Evolutionary conservation across 495 filamentous ascomycete species (phyloP).

Genomic region (Pyrenopolyporus hunteri): DNA sequence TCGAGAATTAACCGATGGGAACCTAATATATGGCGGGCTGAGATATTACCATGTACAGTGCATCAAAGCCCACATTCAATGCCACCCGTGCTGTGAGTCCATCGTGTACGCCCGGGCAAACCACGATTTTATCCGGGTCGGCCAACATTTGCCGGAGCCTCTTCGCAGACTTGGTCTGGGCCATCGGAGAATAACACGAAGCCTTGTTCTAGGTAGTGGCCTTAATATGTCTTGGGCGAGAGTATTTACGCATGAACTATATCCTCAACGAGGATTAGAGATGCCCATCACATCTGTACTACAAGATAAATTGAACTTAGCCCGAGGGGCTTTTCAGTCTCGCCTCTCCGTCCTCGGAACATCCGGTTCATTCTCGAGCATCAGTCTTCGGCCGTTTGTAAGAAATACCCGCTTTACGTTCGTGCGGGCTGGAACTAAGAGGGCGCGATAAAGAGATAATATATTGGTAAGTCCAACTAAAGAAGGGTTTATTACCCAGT

Average conservation of each 20-base stretch:
- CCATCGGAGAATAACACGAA: slow-evolving; percentile 6
- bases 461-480: no score
- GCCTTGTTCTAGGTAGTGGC: no score
- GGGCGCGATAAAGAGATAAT: no score
- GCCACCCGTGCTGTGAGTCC: slow-evolving; percentile 70
- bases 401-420: slow-evolving; percentile 1
- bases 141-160: slow-evolving; percentile 49
- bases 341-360: slow-evolving; percentile 21
- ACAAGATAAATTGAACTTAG: not conserved
- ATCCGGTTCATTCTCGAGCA: not conserved
- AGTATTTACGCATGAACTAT: no score
- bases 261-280: no score
- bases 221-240: no score
- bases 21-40: not conserved
- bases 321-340: not conserved
- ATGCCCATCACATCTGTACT: not conserved
- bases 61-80: slow-evolving; percentile 64
- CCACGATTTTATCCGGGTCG: slow-evolving; percentile 49
- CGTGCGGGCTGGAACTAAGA: not conserved
- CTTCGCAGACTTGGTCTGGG: slow-evolving; percentile 41
- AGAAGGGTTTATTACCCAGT: no score
- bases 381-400: not conserved
- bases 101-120: slow-evolving; percentile 75
- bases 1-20: not conserved
- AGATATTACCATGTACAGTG: slow-evolving; percentile 67